Base-by-base conservation (phyloP, 2,329 filamentous ascomycete species). In the Claviceps fusiformis region DNA sequence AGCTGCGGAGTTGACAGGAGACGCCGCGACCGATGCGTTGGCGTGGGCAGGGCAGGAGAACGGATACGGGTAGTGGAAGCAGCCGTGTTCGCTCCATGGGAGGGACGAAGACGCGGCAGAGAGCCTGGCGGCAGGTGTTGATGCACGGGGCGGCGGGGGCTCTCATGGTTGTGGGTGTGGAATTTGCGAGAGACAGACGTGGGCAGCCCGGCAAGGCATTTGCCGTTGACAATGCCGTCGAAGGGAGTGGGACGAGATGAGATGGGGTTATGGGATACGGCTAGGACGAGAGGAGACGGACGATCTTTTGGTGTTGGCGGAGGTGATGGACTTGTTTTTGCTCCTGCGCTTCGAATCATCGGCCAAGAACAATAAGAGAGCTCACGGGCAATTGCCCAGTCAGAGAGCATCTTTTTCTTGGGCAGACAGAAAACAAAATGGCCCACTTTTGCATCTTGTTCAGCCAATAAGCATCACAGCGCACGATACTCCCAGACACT, bases 101-200 rank as follows among this genome's bases (percentile, higher is more conserved):
- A 3, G 67, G 66, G 60, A 78, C 59, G 59, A 79, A 76, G 50
- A 77, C 72, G 54, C 71, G 68, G 49, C 73, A 70, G 5, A 80
- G 71, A 57, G 75, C 74, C 41, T 67, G 61, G n/a, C 71, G 70
- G 53, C 74, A 70, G 59, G 70, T 73, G 63, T 71, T 72, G 46
- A 75, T 59, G 58, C 72, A 76, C 54, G 60, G 56, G 29, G 55
- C n/a, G 41, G 62, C 57, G 24, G 24, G 24, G 45, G 63, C 58
- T 56, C 61, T 70, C 73, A 77, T 77, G 55, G 27, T 19, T 41
- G 17, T n/a, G 53, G 13, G 33, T 39, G 19, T 37, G 33, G 43
- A 0, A 24, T 24, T 27, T 27, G 43, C 10, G 35, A 10, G 33
- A 33, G 3, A 37, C 35, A 3, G 24, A 13, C 11, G 11, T 45